Percentiles rank a stretch among this genome's conserved stretches.
Evolutionary conservation across 2,329 filamentous ascomycete genomes (phyloP).

Genomic region (Aspergillus tanneri): DNA sequence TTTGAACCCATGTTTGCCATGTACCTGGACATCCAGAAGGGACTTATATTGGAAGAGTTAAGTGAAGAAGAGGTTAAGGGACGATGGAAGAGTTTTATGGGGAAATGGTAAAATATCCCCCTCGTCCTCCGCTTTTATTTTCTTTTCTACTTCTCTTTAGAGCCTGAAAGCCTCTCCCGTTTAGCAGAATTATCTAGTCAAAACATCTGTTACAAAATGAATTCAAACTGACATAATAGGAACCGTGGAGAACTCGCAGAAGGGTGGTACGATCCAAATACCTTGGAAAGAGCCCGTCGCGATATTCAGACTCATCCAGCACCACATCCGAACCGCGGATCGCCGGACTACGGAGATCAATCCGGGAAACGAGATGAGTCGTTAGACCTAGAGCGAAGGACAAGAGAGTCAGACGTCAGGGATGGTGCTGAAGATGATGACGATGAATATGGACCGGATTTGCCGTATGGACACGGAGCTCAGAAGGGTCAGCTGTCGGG

Average conservation of each 20-base stretch:
- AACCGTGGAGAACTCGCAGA: conserved; percentile 83
- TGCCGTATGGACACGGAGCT: conserved; percentile 32
- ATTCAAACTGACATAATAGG: conserved; percentile 57
- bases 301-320: conserved; percentile 15
- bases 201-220: background rate
- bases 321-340: conserved; percentile 6
- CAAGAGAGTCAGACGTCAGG: too few species aligned
- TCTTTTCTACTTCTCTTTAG: background rate
- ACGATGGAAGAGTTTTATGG: conserved; percentile 89
- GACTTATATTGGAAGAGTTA: conserved; percentile 65
- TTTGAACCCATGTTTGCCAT: conserved; percentile 75
- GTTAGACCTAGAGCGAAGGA: conserved; percentile 27
- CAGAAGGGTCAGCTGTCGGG: conserved; percentile 39
- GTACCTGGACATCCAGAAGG: conserved; percentile 87
- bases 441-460: conserved; percentile 61
- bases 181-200: too few species aligned
- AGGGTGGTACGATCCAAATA: conserved; percentile 88
- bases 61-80: conserved; percentile 74
- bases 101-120: conserved; percentile 75
- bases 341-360: conserved; percentile 26
- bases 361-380: conserved; percentile 1
- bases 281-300: conserved; percentile 56
- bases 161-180: background rate
- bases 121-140: conserved; percentile 6
- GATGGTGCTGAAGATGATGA: conserved; percentile 61